Evolutionary conservation across 306 rosid species (phyloP).

Genomic region (Trichosanthes truncata): DNA sequence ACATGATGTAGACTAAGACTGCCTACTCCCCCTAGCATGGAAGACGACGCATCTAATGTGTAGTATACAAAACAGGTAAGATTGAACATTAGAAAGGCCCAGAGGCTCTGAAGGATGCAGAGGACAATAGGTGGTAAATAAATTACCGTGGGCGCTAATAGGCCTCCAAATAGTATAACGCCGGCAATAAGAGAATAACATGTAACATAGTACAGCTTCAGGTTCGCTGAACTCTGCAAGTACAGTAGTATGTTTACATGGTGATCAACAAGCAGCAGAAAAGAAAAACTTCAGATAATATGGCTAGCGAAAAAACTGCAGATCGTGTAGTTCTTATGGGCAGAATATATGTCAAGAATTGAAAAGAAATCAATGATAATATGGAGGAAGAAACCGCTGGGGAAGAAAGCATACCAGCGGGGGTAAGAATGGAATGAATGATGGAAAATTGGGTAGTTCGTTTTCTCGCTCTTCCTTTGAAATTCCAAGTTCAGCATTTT

Average conservation of each 20-base stretch:
- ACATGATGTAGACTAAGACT: neutral
- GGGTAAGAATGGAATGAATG: constrained; percentile 96
- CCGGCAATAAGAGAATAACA: constrained; percentile 83
- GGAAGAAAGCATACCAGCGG: constrained; percentile 60
- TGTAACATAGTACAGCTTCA: constrained; percentile 71
- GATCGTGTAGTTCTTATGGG: neutral
- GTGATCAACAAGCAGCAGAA: neutral
- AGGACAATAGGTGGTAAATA: neutral
- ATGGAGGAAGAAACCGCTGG: neutral
- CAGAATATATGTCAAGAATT: neutral
- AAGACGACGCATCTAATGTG: neutral
- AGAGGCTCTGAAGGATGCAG: neutral
- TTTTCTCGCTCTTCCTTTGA: constrained; percentile 56
- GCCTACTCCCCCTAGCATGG: neutral
- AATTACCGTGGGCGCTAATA: constrained; percentile 86
- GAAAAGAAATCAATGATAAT: neutral
- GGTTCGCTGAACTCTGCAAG: constrained; percentile 81
- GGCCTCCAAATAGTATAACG: constrained; percentile 84
- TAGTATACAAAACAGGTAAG: neutral
- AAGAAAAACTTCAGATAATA: neutral
- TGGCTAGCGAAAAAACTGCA: neutral
- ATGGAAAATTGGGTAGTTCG: constrained; percentile 89
- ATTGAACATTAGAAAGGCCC: neutral
- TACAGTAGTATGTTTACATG: constrained; percentile 9
- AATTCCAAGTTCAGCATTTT: constrained; percentile 64